Base-by-base conservation (phyloP, 2,329 filamentous ascomycete species). In the Fusarium succisae region DNA sequence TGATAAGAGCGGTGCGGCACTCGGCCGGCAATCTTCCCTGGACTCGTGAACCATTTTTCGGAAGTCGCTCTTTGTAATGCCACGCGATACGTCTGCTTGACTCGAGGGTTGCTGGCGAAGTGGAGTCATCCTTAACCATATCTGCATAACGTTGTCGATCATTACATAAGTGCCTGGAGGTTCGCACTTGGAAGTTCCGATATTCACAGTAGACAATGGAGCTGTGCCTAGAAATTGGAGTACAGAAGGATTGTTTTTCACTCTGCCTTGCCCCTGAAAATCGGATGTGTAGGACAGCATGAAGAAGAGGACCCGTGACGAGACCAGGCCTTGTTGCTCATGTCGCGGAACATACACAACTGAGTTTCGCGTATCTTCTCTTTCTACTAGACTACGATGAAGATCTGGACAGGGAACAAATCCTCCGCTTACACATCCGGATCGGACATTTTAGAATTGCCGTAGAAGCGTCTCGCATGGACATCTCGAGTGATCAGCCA, bases 1-100 rank as follows among this genome's bases (percentile, higher is more conserved):
- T 54, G 26, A 39, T 17, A 63, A 35, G 35, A 43, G 56, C 32
- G 26, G 35, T 30, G 41, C 70, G 70, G 69, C 28, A 61, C 65
- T 73, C 70, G 70, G 70, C 44, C 65, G 65, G 69, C 51, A 50
- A 15, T 58, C 39, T 28, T 55, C 24, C 35, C 57, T 69, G 51
- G 22, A 28, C 32, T 44, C 18, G 38, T 47, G 18, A n/a, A 43
- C 6, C 17, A 41, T 18, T 48, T 20, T 22, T 60, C 63, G 69
- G 66, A 45, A 48, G 41, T 72, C 69, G 69, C 63, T 30, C 35
- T 56, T 45, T 28, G 11, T 5, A 41, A 38, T 44, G 55, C 59
- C 32, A 44, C 18, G n/a, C 47, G 45, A 48, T 59, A 32, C 43
- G 41, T 69, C 45, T 53, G 39, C 43, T 54, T 70, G 43, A 63